Evolutionary conservation across 2,329 filamentous ascomycete genomes (phyloP).

Genomic region (Rhexocercosporidium sp.): DNA sequence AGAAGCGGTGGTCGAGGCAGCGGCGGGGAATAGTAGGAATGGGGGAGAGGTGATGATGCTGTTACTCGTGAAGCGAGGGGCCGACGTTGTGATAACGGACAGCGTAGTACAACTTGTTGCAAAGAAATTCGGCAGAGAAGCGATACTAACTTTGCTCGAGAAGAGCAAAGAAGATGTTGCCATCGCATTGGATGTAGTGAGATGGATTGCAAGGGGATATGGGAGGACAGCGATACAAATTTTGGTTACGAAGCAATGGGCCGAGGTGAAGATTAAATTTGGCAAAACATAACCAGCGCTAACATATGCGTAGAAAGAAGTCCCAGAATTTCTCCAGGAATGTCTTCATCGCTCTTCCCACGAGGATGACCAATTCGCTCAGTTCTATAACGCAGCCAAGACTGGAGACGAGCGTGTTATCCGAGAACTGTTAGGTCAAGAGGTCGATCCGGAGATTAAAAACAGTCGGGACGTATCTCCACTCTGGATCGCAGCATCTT

Average conservation of each 20-base stretch:
- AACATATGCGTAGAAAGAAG: not conserved
- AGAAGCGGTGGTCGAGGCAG: not conserved
- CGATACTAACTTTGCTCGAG: not conserved
- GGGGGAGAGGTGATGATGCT: slow-evolving; percentile 6
- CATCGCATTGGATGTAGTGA: not conserved
- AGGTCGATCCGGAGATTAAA: not conserved
- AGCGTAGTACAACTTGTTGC: not conserved
- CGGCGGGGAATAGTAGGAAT: not conserved
- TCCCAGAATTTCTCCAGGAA: not conserved
- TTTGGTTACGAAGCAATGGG: not conserved
- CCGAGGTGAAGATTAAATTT: not conserved
- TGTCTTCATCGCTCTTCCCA: not conserved
- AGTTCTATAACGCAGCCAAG: not conserved
- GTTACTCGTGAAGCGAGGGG: not conserved
- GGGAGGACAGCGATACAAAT: not conserved
- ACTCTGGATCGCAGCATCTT: not conserved
- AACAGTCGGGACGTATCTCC: not conserved
- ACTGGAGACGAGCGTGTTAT: not conserved
- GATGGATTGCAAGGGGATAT: not conserved
- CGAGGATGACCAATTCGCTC: not conserved
- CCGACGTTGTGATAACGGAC: not conserved
- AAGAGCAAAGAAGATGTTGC: not conserved
- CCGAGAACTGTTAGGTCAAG: not conserved
- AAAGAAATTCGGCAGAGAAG: not conserved
- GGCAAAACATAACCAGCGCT: not conserved